Evolutionary conservation across 305 asterid species (phyloP).

Genomic region (Fraxinus platypoda): DNA sequence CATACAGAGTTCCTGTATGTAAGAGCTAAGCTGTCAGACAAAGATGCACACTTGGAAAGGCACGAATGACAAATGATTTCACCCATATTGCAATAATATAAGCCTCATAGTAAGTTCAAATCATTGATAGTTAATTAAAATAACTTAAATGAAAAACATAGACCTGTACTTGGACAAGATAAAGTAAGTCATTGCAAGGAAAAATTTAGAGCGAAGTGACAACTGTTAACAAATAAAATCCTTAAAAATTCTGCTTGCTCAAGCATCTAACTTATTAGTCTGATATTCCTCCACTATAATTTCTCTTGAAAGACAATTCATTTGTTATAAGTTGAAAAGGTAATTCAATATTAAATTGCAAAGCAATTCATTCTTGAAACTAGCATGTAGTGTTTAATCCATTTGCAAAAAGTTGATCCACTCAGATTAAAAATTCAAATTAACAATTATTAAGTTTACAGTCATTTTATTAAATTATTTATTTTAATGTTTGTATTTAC

Average conservation of each 20-base stretch:
- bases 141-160: background rate
- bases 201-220: background rate
- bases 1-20: conserved; percentile 83
- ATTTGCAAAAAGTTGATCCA: background rate
- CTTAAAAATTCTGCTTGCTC: background rate
- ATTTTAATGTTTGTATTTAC: background rate
- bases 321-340: background rate
- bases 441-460: background rate
- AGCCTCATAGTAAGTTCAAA: background rate
- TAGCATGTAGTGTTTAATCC: background rate
- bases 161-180: background rate
- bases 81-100: background rate
- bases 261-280: background rate
- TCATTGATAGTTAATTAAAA: background rate
- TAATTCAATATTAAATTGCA: background rate
- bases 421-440: background rate
- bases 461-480: background rate
- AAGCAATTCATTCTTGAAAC: background rate
- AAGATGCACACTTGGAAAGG: background rate
- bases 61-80: background rate
- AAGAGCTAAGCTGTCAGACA: conserved; percentile 15
- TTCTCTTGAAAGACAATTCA: background rate
- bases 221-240: background rate
- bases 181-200: background rate
- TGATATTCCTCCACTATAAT: background rate